Base-by-base conservation (phyloP, 192 early-diverging fungal species). In the Backusella psychrophila region DNA sequence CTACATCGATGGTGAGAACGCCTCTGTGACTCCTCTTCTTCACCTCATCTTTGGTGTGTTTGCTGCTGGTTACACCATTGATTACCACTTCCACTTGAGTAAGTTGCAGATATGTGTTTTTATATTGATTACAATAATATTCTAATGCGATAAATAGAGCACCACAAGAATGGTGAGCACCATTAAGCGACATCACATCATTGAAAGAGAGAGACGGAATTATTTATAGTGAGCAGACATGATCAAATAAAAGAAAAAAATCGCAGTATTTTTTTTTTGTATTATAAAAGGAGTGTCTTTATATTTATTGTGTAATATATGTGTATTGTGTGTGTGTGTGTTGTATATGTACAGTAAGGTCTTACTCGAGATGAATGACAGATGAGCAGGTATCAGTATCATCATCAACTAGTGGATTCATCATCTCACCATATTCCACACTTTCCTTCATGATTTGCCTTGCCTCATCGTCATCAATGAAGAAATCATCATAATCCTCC, bases 121-220 rank as follows among this genome's bases (percentile, higher is more conserved):
- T 3, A 33, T 21, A 4, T 21, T 21, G 19, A 8, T 53, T 8
- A 23, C 26, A 1, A 14, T 1, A 26, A 36, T 6, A 31, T 31
- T 63, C 26, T 66, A 14, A 21, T n/a, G 29, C 56, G 29, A 39
- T 36, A 35, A 35, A 33, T 75, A 89, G 88, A 87, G 89, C 88
- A 92, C 89, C 93, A 94, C 91, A 94, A 92, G 91, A 90, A 89
- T 82, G 90, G 88, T 68, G 91, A 91, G 81, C 89, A 94, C 90
- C 93, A 94, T 82, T 94, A 92, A 82, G 81, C 42, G 42, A 44
- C 17, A 49, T n/a, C 19, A 33, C 33, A 33, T 33, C 33, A 33
- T 3, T 33, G 33, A 33, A 33, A 33, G 33, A 33, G 33, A 33
- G 33, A 33, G 33, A 33, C 3, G 33, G 33, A 23, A 31, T 49